Conservation (phyloP, 2,329 filamentous ascomycete species). For the Chrysosphaeria jannelii region DNA sequence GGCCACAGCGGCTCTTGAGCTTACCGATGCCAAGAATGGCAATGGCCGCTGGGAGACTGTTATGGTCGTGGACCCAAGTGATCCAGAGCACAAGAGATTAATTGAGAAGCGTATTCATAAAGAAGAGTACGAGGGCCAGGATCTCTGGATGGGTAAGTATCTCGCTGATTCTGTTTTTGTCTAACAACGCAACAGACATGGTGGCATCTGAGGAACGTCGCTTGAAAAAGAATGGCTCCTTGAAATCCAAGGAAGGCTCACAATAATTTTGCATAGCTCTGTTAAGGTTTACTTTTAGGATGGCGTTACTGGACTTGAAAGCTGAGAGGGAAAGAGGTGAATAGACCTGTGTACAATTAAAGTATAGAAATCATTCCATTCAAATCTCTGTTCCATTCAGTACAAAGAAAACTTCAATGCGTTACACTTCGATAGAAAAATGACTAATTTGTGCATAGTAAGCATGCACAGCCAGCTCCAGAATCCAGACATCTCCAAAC, state of each 20-base stretch:
- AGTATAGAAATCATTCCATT: too few relatives aligned
- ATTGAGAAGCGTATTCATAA: constrained; percentile 74
- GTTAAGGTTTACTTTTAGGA: too few relatives aligned
- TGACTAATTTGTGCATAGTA: constrained; percentile 49
- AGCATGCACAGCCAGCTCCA: constrained; percentile 38
- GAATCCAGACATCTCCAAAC: constrained; percentile 34
- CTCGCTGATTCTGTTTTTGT: background rate
- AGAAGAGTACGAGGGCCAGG: constrained; percentile 64
- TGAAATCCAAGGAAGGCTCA: too few relatives aligned
- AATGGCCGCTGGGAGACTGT: constrained; percentile 62
- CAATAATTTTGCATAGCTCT: too few relatives aligned
- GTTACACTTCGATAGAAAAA: constrained; percentile 34
- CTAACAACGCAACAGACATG: constrained; percentile 25
- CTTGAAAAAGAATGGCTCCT: constrained; percentile 8
- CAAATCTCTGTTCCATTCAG: too few relatives aligned
- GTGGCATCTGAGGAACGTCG: constrained; percentile 47
- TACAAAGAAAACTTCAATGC: background rate
- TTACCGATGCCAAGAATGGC: constrained; percentile 43
- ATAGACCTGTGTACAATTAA: too few relatives aligned
- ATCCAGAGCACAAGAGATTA: constrained; percentile 53
- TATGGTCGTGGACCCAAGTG: constrained; percentile 48
- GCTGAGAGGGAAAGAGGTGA: too few relatives aligned
- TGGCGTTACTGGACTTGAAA: too few relatives aligned
- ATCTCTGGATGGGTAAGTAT: constrained; percentile 91
- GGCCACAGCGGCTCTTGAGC: constrained; percentile 57